Evolutionary conservation across 257 asterid species (phyloP).

Genomic region (Fraxinus excelsior): DNA sequence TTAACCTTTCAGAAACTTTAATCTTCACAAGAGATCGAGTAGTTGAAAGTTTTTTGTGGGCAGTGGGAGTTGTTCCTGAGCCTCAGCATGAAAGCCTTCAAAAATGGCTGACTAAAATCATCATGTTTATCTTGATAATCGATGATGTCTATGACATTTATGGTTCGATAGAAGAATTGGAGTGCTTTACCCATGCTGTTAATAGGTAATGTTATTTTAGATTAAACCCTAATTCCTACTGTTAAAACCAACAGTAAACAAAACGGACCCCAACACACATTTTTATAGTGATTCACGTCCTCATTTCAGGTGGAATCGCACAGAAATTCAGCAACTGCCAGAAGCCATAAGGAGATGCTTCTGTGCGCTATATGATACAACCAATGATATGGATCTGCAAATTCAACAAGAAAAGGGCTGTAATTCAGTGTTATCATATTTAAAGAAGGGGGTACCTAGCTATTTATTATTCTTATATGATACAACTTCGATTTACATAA

Average conservation of each 20-base stretch:
- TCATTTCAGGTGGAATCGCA: constrained; percentile 52
- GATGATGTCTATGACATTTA: constrained; percentile 70
- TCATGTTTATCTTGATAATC: constrained; percentile 37
- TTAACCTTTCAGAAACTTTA: constrained; percentile 34
- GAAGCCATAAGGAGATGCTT: constrained; percentile 49
- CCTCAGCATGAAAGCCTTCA: constrained; percentile 43
- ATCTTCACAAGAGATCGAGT: constrained; percentile 51
- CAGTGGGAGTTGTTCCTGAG: constrained; percentile 53
- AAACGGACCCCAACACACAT: background rate
- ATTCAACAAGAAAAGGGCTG: constrained; percentile 46
- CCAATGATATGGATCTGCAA: constrained; percentile 41
- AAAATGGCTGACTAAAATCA: constrained; percentile 55
- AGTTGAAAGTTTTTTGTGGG: constrained; percentile 55
- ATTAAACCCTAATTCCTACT: background rate
- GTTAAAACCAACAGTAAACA: background rate
- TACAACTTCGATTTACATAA: no score
- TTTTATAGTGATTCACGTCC: background rate
- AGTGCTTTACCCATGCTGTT: constrained; percentile 49
- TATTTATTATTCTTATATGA: background rate
- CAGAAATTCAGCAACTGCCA: constrained; percentile 45
- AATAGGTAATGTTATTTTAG: constrained; percentile 29
- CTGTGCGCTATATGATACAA: constrained; percentile 38
- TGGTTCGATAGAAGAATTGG: constrained; percentile 42
- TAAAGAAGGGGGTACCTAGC: constrained; percentile 43
- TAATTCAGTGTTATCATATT: constrained; percentile 40